These are phyloP conservation scores for Sextonia rubra DNA, from an alignment of 164 flowering plant species.

Conservation along the genomic window DNA sequence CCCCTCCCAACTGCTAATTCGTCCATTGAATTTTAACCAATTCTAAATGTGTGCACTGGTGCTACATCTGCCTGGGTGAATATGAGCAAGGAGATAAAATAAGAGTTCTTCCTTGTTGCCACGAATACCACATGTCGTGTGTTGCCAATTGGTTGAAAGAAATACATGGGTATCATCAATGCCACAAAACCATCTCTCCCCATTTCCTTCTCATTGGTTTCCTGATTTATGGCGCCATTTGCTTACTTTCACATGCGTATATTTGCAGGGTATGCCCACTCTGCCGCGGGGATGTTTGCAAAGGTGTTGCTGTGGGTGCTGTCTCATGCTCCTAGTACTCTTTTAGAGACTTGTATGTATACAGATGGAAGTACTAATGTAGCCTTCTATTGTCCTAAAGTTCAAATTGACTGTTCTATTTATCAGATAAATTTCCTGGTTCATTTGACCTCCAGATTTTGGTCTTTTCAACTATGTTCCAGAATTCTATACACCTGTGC, in stretches of 20 bases:
- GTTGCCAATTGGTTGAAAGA: slow-evolving; percentile 95
- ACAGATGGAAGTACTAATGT: too few relatives aligned
- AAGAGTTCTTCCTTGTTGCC: slow-evolving; percentile 77
- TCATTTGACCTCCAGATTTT: too few relatives aligned
- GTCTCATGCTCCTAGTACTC: slow-evolving; percentile 19
- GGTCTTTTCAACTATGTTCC: too few relatives aligned
- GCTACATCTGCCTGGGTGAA: slow-evolving; percentile 92
- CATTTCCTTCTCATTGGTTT: neutral
- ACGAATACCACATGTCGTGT: slow-evolving; percentile 76
- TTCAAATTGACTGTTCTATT: too few relatives aligned
- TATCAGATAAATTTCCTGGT: too few relatives aligned
- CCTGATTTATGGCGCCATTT: too few relatives aligned
- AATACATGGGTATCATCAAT: slow-evolving; percentile 65
- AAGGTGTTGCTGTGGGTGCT: slow-evolving; percentile 27
- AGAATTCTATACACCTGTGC: too few relatives aligned
- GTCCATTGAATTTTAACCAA: too few relatives aligned
- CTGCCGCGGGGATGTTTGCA: slow-evolving; percentile 78
- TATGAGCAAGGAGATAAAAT: slow-evolving; percentile 80
- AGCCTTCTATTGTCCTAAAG: too few relatives aligned
- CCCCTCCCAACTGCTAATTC: too few relatives aligned
- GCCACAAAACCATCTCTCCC: neutral
- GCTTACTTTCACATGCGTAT: neutral
- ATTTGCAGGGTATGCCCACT: slow-evolving; percentile 71
- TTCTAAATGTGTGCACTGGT: slow-evolving; percentile 32
- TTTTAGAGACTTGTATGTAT: too few relatives aligned